Percentiles rank a stretch among this genome's conserved stretches.
Evolutionary conservation across 108 stramenopile genomes (phyloP).

Genomic region (Fragilaria crotonensis): DNA sequence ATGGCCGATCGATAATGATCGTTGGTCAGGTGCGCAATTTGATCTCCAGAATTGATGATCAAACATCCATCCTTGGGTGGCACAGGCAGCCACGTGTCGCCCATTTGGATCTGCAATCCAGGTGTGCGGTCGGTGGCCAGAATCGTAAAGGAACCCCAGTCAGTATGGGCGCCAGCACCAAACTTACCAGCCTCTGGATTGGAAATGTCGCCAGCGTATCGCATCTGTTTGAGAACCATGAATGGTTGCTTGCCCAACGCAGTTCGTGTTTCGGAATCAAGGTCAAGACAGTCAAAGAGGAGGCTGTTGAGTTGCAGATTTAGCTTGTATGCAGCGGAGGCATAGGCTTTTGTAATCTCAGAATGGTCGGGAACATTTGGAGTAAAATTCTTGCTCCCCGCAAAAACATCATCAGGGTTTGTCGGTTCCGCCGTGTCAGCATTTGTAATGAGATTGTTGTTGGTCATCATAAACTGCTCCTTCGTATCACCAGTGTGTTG

Average conservation of each 20-base stretch:
- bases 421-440: not conserved
- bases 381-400: slow-evolving; percentile 7
- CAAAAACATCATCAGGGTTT: slow-evolving; percentile 10
- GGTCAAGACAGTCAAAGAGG: slow-evolving; percentile 8
- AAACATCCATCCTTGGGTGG: slow-evolving; percentile 7
- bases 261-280: not conserved
- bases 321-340: slow-evolving; percentile 4
- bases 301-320: slow-evolving; percentile 5
- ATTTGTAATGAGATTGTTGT: slow-evolving; percentile 12
- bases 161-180: slow-evolving; percentile 12
- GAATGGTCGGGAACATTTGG: slow-evolving; percentile 8
- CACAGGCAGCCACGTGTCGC: slow-evolving; percentile 5
- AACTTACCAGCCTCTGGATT: slow-evolving; percentile 6
- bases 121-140: slow-evolving; percentile 9
- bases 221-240: slow-evolving; percentile 14
- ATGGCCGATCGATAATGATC: slow-evolving; percentile 10
- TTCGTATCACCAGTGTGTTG: slow-evolving; percentile 9
- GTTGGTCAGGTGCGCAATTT: slow-evolving; percentile 11
- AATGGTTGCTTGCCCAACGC: slow-evolving; percentile 6
- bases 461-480: slow-evolving; percentile 15
- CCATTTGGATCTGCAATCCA: slow-evolving; percentile 4
- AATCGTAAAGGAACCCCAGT: slow-evolving; percentile 18
- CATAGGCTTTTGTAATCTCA: slow-evolving; percentile 1
- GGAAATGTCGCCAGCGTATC: slow-evolving; percentile 10
- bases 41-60: slow-evolving; percentile 16